phyloP scores from a whole-genome alignment of 805 yeast genomes.

The Jamesozyma rosinii region DNA sequence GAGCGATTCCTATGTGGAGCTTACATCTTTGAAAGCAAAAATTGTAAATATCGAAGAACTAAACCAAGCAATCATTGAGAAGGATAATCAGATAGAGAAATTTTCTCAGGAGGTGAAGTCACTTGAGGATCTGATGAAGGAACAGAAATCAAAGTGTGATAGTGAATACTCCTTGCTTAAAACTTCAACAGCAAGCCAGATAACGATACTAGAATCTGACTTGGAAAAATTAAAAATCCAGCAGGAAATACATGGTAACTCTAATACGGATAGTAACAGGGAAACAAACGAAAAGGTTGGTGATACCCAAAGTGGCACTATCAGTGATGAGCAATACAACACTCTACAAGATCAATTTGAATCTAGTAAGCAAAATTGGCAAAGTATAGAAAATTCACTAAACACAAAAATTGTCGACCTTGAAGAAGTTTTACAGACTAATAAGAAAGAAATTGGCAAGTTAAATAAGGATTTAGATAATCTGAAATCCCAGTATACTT shows the following conservation, averaged over 20 bases:
- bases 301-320: not conserved
- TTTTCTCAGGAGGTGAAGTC: slow-evolving; percentile 13
- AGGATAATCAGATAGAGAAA: slow-evolving; percentile 1
- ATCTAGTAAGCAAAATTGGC: slow-evolving; percentile 75
- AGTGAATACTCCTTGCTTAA: slow-evolving; percentile 18
- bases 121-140: slow-evolving; percentile 2
- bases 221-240: slow-evolving; percentile 60
- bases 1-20: not conserved
- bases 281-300: not conserved
- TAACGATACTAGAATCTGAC: slow-evolving; percentile 53
- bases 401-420: slow-evolving; percentile 33
- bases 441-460: not conserved
- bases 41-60: slow-evolving; percentile 3
- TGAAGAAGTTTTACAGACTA: slow-evolving; percentile 1
- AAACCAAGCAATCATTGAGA: not conserved
- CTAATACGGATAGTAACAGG: not conserved
- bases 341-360: slow-evolving; percentile 62
- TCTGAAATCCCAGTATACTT: slow-evolving; percentile 7
- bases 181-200: slow-evolving; percentile 36
- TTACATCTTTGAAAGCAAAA: not conserved
- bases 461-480: slow-evolving; percentile 4
- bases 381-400: slow-evolving; percentile 61
- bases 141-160: slow-evolving; percentile 14
- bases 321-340: slow-evolving; percentile 19
- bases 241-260: slow-evolving; percentile 36